Evolutionary conservation across 306 rosid genomes (phyloP).

Genomic region (Cucurbita argyrosperma): DNA sequence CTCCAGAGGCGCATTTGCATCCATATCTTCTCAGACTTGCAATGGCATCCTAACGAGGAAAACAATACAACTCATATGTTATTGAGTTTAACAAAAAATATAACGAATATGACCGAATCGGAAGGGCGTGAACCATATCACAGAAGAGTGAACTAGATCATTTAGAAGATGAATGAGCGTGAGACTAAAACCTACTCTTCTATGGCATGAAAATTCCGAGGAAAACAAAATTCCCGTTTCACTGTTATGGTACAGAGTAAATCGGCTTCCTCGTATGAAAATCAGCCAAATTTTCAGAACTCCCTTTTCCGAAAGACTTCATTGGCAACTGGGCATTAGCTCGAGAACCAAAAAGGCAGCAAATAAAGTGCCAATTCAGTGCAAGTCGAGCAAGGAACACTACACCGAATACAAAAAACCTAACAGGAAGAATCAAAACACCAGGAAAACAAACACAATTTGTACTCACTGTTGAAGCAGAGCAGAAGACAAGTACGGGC

Average conservation of each 20-base stretch:
- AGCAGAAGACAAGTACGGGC: not conserved
- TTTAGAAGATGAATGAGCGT: not conserved
- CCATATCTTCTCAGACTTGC: conserved; percentile 22
- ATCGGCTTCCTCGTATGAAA: too few species aligned
- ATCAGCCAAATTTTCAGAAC: not conserved
- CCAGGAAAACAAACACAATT: not conserved
- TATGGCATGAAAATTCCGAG: not conserved
- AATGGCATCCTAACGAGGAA: conserved; percentile 11
- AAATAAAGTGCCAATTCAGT: not conserved
- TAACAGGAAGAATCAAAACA: not conserved
- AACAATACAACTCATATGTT: not conserved
- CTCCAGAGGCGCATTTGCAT: conserved; percentile 9
- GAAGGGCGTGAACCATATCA: not conserved
- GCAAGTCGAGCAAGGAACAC: not conserved
- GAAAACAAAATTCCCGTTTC: not conserved
- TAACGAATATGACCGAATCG: not conserved
- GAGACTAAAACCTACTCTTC: not conserved
- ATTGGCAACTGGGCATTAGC: not conserved
- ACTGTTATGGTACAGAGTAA: not conserved
- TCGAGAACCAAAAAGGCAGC: not conserved
- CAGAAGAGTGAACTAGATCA: not conserved
- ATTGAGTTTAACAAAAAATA: not conserved
- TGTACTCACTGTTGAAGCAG: not conserved
- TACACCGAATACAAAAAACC: not conserved
- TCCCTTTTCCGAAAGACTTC: not conserved